A percentile compares a stretch with the other conserved stretches of the same genome.
Evolutionary conservation across 371 early-diverging fungal species (phyloP).

Genomic region (Rhizopus stolonifer): DNA sequence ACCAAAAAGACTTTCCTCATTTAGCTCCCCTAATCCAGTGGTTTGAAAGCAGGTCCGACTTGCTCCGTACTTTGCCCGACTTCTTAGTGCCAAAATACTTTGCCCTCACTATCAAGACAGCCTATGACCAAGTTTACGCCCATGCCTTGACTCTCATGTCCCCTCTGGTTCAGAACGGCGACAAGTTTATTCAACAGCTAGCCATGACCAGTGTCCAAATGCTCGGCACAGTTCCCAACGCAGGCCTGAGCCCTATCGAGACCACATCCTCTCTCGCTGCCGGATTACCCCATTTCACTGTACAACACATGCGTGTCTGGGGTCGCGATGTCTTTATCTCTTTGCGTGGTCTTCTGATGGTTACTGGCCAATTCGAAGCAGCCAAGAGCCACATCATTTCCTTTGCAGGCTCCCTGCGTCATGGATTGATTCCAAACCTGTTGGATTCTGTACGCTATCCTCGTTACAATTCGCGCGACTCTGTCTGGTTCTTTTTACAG

Average conservation of each 20-base stretch:
- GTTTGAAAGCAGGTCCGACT: constrained; percentile 68
- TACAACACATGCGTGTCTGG: constrained; percentile 95
- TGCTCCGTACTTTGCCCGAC: constrained; percentile 72
- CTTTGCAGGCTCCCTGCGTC: constrained; percentile 86
- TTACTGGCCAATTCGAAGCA: constrained; percentile 78
- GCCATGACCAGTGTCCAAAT: constrained; percentile 85
- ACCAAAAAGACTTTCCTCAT: constrained; percentile 25
- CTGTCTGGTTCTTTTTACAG: constrained; percentile 95
- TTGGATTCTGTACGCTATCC: constrained; percentile 84
- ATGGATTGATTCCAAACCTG: constrained; percentile 95
- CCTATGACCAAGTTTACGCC: constrained; percentile 68
- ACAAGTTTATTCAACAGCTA: constrained; percentile 69
- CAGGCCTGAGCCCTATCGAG: constrained; percentile 75
- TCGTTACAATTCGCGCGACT: constrained; percentile 95
- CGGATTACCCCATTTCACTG: constrained; percentile 95
- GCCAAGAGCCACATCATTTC: constrained; percentile 85
- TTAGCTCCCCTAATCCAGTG: constrained; percentile 58
- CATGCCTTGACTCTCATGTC: constrained; percentile 65
- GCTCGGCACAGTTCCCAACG: constrained; percentile 71
- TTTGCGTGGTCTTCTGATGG: constrained; percentile 80
- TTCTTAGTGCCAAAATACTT: constrained; percentile 94
- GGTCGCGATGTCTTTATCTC: constrained; percentile 96
- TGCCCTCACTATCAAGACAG: constrained; percentile 73
- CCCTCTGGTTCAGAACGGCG: constrained; percentile 58
- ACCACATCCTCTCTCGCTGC: constrained; percentile 79